Evolutionary conservation across 2,329 filamentous ascomycete species (phyloP), one percentile per base, ranked within the genome.

Genomic region (Pyrenophora tritici-repentis): DNA sequence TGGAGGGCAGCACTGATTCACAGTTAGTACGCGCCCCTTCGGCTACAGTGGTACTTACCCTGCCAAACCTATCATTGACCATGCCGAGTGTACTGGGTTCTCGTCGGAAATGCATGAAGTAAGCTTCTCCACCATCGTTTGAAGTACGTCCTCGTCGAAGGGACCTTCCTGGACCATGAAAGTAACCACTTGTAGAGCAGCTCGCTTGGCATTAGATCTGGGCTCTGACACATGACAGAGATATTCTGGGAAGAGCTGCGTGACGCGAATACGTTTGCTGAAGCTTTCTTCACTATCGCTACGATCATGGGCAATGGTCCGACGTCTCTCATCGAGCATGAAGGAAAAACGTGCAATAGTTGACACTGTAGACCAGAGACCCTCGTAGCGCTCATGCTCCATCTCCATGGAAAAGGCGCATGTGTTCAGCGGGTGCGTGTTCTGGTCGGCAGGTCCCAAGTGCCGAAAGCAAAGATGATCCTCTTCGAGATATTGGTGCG

Each of bases 1-100:
- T 73, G 71, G 22, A 71, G 66, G 6, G 71, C 68, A 40, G 68
- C 60, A 10, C 71, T 73, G 29, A 17, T 6, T 18, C 12, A 22
- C 8, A 8, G 43, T 53, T 36, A 55, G 47, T 29, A 17, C 26
- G 16, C n/a, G 41, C 7, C 36, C 50, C 20, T 33, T 24, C 34
- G 17, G 12, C 13, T 4, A 12, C 35, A 20, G 16, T 10, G 17
- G 22, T 6, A 73, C 81, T 67, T 76, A 92, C 90, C 89, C 90
- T 56, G 90, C 80, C 67, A 91, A 84, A n/a, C 86, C 87, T 44
- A 97, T 72, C 78, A 96, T 85, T 14, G 91, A 87, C 94, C 94
- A 99, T 0, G 86, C 90, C 6, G 86, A 83, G 34, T 72, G 68
- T 17, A 59, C 65, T 4, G 66, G 47, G 59, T 88, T 86, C 63